Evolutionary conservation across 139 green algal species (phyloP).

Genomic region (Chlorokybus atmophyticus): DNA sequence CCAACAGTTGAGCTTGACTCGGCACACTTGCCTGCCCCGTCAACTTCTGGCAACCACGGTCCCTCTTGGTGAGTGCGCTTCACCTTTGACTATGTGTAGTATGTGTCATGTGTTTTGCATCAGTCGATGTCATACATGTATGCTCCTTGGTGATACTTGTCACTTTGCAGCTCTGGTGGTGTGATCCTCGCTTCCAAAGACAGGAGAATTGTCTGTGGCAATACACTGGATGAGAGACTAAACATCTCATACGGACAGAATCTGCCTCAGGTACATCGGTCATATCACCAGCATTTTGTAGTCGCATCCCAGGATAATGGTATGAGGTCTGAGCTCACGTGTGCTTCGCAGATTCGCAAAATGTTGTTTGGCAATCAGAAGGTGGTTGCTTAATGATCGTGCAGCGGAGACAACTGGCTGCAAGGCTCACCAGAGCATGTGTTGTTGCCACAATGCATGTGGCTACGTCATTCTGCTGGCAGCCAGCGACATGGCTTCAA

Average conservation of each 20-base stretch:
- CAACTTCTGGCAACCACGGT: conserved; percentile 14
- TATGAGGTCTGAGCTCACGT: too few species aligned
- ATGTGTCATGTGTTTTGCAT: neutral
- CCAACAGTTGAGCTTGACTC: conserved; percentile 48
- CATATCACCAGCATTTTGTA: too few species aligned
- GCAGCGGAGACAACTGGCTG: too few species aligned
- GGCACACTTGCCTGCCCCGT: conserved; percentile 46
- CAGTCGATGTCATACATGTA: neutral
- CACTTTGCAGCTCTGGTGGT: conserved; percentile 60
- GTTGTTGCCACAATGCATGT: too few species aligned
- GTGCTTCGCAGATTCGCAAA: too few species aligned
- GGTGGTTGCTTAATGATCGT: too few species aligned
- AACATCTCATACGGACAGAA: conserved; percentile 26
- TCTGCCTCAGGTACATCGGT: conserved; percentile 31
- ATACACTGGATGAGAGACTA: conserved; percentile 77
- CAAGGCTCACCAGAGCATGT: too few species aligned
- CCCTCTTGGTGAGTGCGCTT: neutral
- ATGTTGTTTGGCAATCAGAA: too few species aligned
- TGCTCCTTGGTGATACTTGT: neutral
- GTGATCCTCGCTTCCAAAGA: conserved; percentile 70
- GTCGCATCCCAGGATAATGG: too few species aligned
- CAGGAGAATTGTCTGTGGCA: conserved; percentile 74
- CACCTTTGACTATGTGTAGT: neutral
- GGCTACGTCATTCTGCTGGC: too few species aligned
- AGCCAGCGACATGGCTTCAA: too few species aligned